Conservation (phyloP, 192 early-diverging fungal genomes). For the Entrophospora sp. region DNA sequence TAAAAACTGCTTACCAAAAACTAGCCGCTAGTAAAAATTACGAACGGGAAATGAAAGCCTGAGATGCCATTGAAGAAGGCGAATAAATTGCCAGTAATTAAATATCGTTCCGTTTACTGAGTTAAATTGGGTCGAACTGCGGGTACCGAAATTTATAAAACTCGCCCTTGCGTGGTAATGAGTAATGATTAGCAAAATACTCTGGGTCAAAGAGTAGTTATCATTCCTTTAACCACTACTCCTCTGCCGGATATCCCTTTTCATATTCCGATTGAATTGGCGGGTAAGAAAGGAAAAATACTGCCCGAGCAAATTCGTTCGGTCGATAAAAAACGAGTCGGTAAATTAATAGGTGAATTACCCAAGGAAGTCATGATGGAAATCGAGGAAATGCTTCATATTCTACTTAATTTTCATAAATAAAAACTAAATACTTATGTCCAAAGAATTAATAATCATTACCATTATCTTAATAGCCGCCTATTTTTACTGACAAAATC, state of each 20-base stretch:
- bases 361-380: neutral
- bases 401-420: neutral
- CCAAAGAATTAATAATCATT: no score
- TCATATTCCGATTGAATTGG: neutral
- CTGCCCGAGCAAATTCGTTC: neutral
- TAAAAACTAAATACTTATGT: no score
- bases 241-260: neutral
- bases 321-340: neutral
- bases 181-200: neutral
- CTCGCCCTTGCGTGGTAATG: neutral
- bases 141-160: slow-evolving; percentile 3
- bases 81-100: neutral
- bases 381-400: neutral
- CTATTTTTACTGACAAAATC: no score
- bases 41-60: neutral
- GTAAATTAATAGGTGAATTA: neutral
- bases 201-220: neutral
- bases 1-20: neutral
- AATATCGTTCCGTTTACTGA: neutral
- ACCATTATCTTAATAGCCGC: no score
- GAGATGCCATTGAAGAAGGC: neutral
- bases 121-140: neutral
- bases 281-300: neutral
- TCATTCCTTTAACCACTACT: neutral
- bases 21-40: neutral